phyloP scores from a whole-genome alignment of 768 basidiomycete species.

The Mycena vulgaris region DNA sequence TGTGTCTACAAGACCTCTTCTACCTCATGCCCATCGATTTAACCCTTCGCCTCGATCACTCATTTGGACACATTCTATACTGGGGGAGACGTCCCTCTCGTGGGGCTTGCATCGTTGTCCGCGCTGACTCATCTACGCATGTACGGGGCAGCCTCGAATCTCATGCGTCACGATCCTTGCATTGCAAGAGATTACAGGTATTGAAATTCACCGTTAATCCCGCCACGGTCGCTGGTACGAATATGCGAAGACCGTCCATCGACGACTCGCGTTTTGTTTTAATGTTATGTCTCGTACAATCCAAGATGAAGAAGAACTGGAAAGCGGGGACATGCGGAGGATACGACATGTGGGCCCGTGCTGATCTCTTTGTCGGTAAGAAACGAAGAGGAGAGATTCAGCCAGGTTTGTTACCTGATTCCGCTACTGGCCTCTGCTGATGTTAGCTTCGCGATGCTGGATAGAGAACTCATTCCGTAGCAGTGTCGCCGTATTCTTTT shows the following conservation, averaged over 20 bases:
- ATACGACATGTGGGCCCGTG: background rate
- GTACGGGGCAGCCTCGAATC: background rate
- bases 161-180: background rate
- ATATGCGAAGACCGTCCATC: background rate
- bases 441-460: background rate
- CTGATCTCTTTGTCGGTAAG: background rate
- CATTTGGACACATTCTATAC: background rate
- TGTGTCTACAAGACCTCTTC: background rate
- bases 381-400: constrained; percentile 1
- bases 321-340: background rate
- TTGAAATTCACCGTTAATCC: background rate
- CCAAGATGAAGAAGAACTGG: background rate
- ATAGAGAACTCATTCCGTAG: background rate
- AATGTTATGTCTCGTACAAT: background rate
- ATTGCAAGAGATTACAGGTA: background rate
- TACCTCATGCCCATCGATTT: background rate
- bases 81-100: background rate
- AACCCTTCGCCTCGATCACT: background rate
- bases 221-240: no score
- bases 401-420: background rate
- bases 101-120: background rate
- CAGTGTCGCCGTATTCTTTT: no score
- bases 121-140: background rate
- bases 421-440: no score
- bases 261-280: background rate